These are phyloP conservation scores for Beta lomatogona DNA, from an alignment of 179 eudicot genomes.

Conservation along the genomic window DNA sequence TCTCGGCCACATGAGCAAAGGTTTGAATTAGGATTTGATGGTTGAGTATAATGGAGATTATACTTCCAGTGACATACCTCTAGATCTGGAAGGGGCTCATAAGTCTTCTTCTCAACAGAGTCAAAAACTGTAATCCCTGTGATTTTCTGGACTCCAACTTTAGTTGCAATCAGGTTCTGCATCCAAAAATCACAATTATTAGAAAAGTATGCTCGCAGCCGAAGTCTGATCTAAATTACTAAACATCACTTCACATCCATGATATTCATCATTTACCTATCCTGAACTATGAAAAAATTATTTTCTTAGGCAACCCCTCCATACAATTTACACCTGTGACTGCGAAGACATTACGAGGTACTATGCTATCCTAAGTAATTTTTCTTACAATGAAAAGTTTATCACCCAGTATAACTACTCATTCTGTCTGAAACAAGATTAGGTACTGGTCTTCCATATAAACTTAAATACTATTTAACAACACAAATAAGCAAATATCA, in stretches of 20 bases:
- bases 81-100: slow-evolving; percentile 74
- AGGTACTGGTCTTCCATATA: not conserved
- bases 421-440: not conserved
- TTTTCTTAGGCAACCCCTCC: not conserved
- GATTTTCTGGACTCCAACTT: slow-evolving; percentile 90
- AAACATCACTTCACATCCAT: not conserved
- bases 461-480: not conserved
- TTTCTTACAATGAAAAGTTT: too few species aligned
- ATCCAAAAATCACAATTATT: slow-evolving; percentile 18
- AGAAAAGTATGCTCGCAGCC: not conserved
- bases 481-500: not conserved
- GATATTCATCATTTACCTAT: too few species aligned
- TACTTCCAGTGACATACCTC: slow-evolving; percentile 57
- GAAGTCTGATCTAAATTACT: too few species aligned
- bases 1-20: not conserved
- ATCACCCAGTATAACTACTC: not conserved
- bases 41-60: not conserved
- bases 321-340: not conserved
- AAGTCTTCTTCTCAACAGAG: slow-evolving; percentile 76
- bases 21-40: not conserved
- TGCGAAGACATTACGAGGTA: not conserved
- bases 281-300: too few species aligned
- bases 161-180: slow-evolving; percentile 89
- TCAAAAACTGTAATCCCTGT: slow-evolving; percentile 88
- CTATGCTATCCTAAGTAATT: not conserved